Evolutionary conservation across 2,329 filamentous ascomycete species (phyloP), one percentile per base, ranked within the genome.

Genomic region (Alternaria triticina): DNA sequence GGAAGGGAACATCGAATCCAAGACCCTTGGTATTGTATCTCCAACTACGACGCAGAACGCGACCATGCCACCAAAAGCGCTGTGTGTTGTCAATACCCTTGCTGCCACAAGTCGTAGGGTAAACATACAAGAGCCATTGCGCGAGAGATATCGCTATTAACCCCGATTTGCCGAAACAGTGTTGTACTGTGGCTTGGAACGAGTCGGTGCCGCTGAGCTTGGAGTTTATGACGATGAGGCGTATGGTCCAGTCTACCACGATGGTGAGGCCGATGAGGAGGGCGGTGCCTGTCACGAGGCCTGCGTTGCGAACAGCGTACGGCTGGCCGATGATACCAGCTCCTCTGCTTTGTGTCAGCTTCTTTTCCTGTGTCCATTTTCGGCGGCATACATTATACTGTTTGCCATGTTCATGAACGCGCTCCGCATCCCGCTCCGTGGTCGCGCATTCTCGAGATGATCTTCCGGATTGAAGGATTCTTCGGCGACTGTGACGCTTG

Each of bases 361-460:
- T 33, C 25, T 5, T 1, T n/a, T 11, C 10, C 13, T 13, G 1
- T 13, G 10, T 13, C 22, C 17, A 0, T 36, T 0, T 11, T 15
- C 1, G 17, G 5, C 23, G 17, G 51, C 81, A 70, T 69, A 83
- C 81, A 99, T 97, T 79, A 99, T 99, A 73, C 92, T 96, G 83
- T 99, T 99, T 67, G 96, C 95, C 96, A 99, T 99, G 82, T 99
- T 99, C 94, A 98, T 97, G 72, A 99, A 98, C 4, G 96, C 95
- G 77, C 91, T 93, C 66, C 87, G 86, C 82, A 98, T 86, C 6
- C 91, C 91, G 61, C 93, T 97, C 82, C 95, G 95, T 50, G 95
- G 94, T 60, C 94, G 86, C 20, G 87, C 85, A 66, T 80, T 84
- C 70, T 89, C 87, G 60, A 90, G 77, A 62, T 88, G 81, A 55